Conservation (phyloP, 2,329 filamentous ascomycete genomes). For the Fusarium cyanostomum region DNA sequence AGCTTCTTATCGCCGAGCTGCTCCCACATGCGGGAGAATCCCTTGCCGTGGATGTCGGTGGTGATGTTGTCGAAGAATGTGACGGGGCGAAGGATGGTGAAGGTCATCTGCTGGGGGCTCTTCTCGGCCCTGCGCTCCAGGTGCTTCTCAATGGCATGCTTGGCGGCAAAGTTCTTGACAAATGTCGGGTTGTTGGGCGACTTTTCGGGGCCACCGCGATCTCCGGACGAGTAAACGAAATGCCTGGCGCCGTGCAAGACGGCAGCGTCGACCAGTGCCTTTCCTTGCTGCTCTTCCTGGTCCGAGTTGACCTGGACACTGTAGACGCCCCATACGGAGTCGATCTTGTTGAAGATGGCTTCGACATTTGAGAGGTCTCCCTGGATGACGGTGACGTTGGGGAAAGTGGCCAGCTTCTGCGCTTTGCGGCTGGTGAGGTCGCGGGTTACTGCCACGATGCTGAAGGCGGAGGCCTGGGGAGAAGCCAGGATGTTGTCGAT, state of each 20-base stretch:
- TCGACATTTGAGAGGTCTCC: background rate
- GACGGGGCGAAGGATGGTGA: conserved; percentile 66
- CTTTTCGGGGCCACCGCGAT: background rate
- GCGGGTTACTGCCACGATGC: background rate
- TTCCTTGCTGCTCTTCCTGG: conserved; percentile 3
- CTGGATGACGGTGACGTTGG: background rate
- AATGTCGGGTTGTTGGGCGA: background rate
- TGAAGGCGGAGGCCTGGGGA: background rate
- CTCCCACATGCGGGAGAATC: conserved; percentile 44
- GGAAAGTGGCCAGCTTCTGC: background rate
- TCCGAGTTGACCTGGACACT: conserved; percentile 4
- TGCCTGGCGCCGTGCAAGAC: background rate
- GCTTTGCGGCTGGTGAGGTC: background rate
- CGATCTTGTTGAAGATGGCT: background rate
- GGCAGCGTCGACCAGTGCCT: background rate
- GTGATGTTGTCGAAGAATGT: conserved; percentile 65
- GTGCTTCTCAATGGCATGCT: conserved; percentile 57
- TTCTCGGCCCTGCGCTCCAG: background rate
- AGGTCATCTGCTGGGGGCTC: conserved; percentile 53
- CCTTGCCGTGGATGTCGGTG: conserved; percentile 43
- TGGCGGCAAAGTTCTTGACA: conserved; percentile 64
- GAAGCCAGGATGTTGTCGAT: conserved; percentile 1
- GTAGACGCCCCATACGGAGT: conserved; percentile 1
- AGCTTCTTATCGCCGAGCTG: conserved; percentile 38
- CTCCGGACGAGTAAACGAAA: conserved; percentile 5